These are phyloP conservation scores for Amaranthus hypochondriacus DNA, from an alignment of 148 eudicot species.

Conservation along the genomic window DNA sequence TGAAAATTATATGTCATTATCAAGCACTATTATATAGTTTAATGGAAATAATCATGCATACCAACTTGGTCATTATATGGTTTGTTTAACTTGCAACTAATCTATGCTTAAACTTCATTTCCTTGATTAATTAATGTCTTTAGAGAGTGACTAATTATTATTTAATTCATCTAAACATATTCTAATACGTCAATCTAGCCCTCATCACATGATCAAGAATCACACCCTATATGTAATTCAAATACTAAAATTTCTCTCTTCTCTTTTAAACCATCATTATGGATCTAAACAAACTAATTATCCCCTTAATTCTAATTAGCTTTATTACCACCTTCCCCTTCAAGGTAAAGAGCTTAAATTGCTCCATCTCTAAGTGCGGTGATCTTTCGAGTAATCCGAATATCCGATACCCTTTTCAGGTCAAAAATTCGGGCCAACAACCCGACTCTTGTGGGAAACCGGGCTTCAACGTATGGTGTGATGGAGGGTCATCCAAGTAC, in stretches of 20 bases:
- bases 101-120: neutral
- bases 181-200: slow-evolving; percentile 10
- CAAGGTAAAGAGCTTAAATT: slow-evolving; percentile 11
- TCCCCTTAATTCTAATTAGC: slow-evolving; percentile 1
- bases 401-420: slow-evolving; percentile 49
- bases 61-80: neutral
- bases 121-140: neutral
- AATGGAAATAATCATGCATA: neutral
- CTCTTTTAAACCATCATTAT: slow-evolving; percentile 6
- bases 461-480: slow-evolving; percentile 42
- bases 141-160: slow-evolving; percentile 7
- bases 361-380: slow-evolving; percentile 33
- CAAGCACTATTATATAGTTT: neutral
- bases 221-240: slow-evolving; percentile 5
- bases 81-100: neutral
- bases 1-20: neutral
- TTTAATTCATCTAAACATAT: neutral
- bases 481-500: slow-evolving; percentile 14
- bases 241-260: neutral
- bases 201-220: neutral
- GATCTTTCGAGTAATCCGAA: slow-evolving; percentile 13
- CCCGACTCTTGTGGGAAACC: slow-evolving; percentile 37
- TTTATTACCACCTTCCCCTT: slow-evolving; percentile 2
- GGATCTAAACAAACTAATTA: slow-evolving; percentile 16
- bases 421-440: slow-evolving; percentile 18